Evolutionary conservation across 345 rosid genomes (phyloP), one percentile per base, ranked within the genome.

Genomic region (Lepidium didymum): DNA sequence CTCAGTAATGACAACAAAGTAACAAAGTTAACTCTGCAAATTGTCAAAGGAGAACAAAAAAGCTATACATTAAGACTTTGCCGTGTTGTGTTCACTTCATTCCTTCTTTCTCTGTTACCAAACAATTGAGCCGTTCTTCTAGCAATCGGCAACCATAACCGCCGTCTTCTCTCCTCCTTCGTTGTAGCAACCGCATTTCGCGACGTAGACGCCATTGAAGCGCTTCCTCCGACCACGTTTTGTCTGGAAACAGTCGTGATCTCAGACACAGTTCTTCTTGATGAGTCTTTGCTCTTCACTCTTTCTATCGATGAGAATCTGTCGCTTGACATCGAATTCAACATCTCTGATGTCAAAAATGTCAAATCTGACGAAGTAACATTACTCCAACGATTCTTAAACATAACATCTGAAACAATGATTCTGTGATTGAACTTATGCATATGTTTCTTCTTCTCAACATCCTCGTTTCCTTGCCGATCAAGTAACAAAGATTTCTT

Each of bases 381-480:
- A 56, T 73, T 85, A 77, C 99, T 94, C 99, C 99, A 94, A 34
- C 96, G 68, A 41, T 82, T 84, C 82, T 87, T 84, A 68, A 87
- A 74, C 16, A 76, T 80, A 2, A 64, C 69, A 62, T 89, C 96
- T 2, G 99, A 86, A 27, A 85, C 68, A 11, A 91, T 54, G 25
- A 94, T 83, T 83, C 68, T 84, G 72, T 91, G 97, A 19, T 86
- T 86, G 62, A 79, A 78, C 71, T 84, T 89, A 14, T 89, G 91
- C 65, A 87, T 55, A 35, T 23, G 23, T 27, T 67, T 70, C 70
- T 40, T n/a, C 64, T 58, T 27, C 10, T 55, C 64, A n/a, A 58
- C 14, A 2, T 58, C 21, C 0, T 59, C 34, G 34, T 67, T 56
- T 43, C 55, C 71, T 67, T 67, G 63, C 25, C 33, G 25, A 3